Conservation (phyloP, 2,329 filamentous ascomycete species). For the Arthrobotrys conoides region DNA sequence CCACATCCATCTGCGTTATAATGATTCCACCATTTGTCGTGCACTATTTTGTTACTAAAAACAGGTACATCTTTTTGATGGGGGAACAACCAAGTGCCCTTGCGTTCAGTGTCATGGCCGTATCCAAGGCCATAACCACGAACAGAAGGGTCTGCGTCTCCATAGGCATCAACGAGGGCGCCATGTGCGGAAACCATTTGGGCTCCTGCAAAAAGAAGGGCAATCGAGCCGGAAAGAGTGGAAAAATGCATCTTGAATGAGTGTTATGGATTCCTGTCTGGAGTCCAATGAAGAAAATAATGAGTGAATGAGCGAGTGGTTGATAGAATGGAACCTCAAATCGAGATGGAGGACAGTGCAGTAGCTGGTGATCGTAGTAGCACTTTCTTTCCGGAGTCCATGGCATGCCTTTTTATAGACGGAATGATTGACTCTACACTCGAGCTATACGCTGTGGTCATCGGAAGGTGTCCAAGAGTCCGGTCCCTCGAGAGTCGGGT, state of each 20-base stretch:
- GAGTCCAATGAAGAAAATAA: background rate
- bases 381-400: no score
- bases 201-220: background rate
- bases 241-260: slow-evolving; percentile 5
- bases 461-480: no score
- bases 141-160: background rate
- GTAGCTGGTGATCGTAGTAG: no score
- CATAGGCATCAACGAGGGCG: slow-evolving; percentile 13
- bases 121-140: slow-evolving; percentile 14
- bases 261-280: background rate
- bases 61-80: slow-evolving; percentile 7
- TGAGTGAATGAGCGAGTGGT: background rate
- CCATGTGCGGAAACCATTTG: background rate
- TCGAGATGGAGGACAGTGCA: no score
- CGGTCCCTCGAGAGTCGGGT: no score
- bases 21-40: slow-evolving; percentile 1
- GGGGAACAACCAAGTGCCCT: background rate
- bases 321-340: background rate
- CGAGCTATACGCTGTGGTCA: no score
- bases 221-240: background rate
- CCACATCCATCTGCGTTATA: slow-evolving; percentile 5
- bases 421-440: no score
- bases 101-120: background rate
- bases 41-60: slow-evolving; percentile 3
- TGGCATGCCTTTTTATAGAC: no score